These are phyloP conservation scores for Scalesia atractyloides DNA, from an alignment of 129 eudicot species.

Conservation along the genomic window DNA sequence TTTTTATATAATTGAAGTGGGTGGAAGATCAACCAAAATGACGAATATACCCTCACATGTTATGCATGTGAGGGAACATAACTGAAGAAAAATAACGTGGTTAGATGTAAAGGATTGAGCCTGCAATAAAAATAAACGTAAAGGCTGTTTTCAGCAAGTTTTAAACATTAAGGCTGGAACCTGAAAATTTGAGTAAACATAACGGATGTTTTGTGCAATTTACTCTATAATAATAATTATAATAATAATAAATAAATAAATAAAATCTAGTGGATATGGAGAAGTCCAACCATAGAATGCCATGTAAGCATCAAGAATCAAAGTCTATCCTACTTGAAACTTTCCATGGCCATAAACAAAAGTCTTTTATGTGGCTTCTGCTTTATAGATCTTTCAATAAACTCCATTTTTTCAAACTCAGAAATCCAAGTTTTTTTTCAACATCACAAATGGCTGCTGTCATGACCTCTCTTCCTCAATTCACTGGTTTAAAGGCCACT, in stretches of 20 bases:
- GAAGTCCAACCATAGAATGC: constrained; percentile 47
- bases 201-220: too few relatives aligned
- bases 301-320: constrained; percentile 66
- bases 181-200: too few relatives aligned
- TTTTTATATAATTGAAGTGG: too few relatives aligned
- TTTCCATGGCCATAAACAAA: constrained; percentile 38
- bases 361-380: constrained; percentile 58
- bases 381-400: constrained; percentile 17
- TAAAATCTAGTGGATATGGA: constrained; percentile 55
- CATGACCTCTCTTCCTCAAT: constrained; percentile 78
- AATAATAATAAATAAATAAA: constrained; percentile 5
- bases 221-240: neutral
- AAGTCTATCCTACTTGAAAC: constrained; percentile 49
- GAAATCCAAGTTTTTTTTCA: neutral
- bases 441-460: constrained; percentile 57
- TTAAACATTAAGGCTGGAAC: too few relatives aligned
- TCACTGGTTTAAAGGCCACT: constrained; percentile 66
- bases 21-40: too few relatives aligned
- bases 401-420: constrained; percentile 16
- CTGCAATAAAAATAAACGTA: too few relatives aligned
- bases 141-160: too few relatives aligned
- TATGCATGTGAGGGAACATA: too few relatives aligned
- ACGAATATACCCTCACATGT: too few relatives aligned
- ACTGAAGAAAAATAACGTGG: too few relatives aligned
- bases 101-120: too few relatives aligned